Percentiles rank a stretch among this genome's conserved stretches.
Evolutionary conservation across 1,284 basidiomycete genomes (phyloP).

Genomic region (Naganishia sp.): DNA sequence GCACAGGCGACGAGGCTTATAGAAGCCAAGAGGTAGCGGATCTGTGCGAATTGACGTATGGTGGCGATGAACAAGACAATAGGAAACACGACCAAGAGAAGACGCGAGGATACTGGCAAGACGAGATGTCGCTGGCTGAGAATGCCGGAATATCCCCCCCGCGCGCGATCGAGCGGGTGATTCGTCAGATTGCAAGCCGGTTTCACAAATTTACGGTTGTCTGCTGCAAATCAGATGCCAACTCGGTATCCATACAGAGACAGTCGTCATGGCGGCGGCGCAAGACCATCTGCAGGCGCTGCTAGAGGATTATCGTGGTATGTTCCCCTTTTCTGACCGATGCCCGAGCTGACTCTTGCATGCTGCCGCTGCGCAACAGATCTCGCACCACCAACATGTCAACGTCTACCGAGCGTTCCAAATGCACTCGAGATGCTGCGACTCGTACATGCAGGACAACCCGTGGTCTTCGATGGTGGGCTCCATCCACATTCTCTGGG

Average conservation of each 20-base stretch:
- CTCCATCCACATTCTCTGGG: not conserved
- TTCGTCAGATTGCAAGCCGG: not conserved
- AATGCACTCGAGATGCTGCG: slow-evolving; percentile 71
- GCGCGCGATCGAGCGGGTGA: slow-evolving; percentile 4
- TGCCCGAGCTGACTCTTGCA: not conserved
- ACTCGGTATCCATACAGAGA: not conserved
- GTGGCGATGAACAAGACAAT: not conserved
- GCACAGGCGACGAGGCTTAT: slow-evolving; percentile 7
- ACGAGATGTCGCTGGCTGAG: not conserved
- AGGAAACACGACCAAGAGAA: no score
- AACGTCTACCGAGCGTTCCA: slow-evolving; percentile 63
- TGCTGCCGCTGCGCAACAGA: slow-evolving; percentile 34
- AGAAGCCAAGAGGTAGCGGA: slow-evolving; percentile 6
- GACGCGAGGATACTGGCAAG: slow-evolving; percentile 1
- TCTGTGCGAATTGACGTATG: slow-evolving; percentile 16
- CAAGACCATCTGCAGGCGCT: slow-evolving; percentile 2
- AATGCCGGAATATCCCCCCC: not conserved
- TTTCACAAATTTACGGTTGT: not conserved
- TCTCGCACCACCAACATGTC: slow-evolving; percentile 46
- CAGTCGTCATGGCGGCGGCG: no score
- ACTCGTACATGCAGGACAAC: slow-evolving; percentile 71
- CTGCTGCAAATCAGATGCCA: no score
- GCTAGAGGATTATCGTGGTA: slow-evolving; percentile 15
- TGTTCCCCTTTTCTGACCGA: not conserved
- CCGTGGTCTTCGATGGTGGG: slow-evolving; percentile 71